These are phyloP conservation scores for Aspergillus sp. DNA, from an alignment of 2,329 filamentous ascomycete genomes.

Conservation along the genomic window DNA sequence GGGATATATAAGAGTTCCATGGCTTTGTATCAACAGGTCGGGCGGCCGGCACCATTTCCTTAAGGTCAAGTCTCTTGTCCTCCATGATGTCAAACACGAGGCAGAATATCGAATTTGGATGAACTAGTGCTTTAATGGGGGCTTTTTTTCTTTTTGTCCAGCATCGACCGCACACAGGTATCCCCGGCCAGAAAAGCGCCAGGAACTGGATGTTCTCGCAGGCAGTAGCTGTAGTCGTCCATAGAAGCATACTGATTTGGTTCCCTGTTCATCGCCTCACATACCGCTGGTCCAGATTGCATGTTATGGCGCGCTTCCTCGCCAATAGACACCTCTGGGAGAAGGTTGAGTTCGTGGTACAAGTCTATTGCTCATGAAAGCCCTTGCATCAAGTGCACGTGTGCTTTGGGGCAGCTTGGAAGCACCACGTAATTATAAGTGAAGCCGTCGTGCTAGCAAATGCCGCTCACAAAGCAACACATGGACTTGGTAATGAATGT, in stretches of 20 bases:
- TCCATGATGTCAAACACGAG: neutral
- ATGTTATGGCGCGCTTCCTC: neutral
- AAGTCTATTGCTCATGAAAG: neutral
- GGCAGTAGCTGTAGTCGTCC: too few species aligned
- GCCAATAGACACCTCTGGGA: neutral
- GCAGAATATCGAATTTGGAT: neutral
- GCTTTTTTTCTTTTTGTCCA: neutral
- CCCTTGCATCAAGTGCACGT: too few species aligned
- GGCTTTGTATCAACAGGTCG: neutral
- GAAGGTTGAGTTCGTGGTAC: neutral
- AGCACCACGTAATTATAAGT: too few species aligned
- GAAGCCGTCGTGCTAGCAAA: too few species aligned
- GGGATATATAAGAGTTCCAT: neutral
- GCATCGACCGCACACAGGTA: neutral
- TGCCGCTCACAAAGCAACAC: too few species aligned
- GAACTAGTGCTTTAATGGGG: neutral
- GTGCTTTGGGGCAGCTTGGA: too few species aligned
- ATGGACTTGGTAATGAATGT: neutral
- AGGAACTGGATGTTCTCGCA: too few species aligned
- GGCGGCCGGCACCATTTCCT: neutral
- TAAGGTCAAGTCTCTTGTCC: neutral
- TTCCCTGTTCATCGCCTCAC: too few species aligned
- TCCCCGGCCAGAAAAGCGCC: neutral
- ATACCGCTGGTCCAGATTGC: too few species aligned
- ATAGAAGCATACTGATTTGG: too few species aligned